Conservation (phyloP, 2,329 filamentous ascomycete species). For the Fusarium odoratissimum region DNA sequence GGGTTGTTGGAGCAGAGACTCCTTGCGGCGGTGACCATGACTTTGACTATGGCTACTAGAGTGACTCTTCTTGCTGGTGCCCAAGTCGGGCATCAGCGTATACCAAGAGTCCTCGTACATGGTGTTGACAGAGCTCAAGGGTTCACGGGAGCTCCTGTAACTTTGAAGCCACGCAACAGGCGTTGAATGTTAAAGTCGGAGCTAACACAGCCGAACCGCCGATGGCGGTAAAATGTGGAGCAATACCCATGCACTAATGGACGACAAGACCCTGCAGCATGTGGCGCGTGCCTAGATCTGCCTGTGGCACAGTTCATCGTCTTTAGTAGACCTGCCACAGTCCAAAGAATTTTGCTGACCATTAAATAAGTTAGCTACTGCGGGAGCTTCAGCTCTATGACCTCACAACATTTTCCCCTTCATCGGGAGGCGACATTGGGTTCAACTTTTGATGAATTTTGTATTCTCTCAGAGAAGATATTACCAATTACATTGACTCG, state of each 20-base stretch:
- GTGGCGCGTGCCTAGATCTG: slow-evolving; percentile 27
- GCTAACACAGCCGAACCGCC: slow-evolving; percentile 46
- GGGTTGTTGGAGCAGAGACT: slow-evolving; percentile 76
- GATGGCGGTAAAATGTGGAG: slow-evolving; percentile 40
- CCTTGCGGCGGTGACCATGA: slow-evolving; percentile 71
- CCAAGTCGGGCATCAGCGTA: slow-evolving; percentile 75
- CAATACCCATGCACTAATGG: slow-evolving; percentile 15
- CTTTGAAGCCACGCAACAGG: slow-evolving; percentile 47
- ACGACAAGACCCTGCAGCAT: slow-evolving; percentile 1
- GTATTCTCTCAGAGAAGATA: slow-evolving; percentile 1
- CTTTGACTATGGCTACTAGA: slow-evolving; percentile 56
- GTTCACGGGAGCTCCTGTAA: slow-evolving; percentile 24
- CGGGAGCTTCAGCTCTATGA: slow-evolving; percentile 41
- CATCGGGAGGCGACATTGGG: slow-evolving; percentile 21
- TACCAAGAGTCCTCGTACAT: slow-evolving; percentile 92
- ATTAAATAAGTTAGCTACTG: slow-evolving; percentile 6
- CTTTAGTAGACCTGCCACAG: slow-evolving; percentile 30
- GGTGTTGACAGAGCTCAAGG: slow-evolving; percentile 41
- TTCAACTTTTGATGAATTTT: slow-evolving; percentile 8
- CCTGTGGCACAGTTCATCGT: slow-evolving; percentile 21
- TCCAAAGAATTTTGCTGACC: slow-evolving; percentile 47
- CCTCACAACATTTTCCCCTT: slow-evolving; percentile 40
- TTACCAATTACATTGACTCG: slow-evolving; percentile 6
- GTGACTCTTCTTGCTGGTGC: slow-evolving; percentile 62
- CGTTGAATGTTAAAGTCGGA: slow-evolving; percentile 45